Base-by-base conservation (phyloP, 106 monocot species). In the Platanthera guangdongensis region DNA sequence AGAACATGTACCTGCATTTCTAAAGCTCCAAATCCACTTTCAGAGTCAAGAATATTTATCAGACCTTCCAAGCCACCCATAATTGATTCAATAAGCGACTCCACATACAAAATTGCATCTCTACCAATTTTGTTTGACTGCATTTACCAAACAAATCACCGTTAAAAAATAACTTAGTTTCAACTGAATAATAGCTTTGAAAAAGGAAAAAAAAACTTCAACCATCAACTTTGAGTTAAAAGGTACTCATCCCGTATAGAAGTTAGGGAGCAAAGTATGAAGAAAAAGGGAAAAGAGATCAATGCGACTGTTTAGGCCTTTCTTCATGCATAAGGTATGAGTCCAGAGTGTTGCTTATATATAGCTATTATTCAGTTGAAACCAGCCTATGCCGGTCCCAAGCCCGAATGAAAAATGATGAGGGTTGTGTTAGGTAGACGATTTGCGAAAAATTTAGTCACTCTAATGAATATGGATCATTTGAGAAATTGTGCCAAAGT, bases 51-150 rank as follows among this genome's bases (percentile, higher is more conserved):
- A 77, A 99, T 99, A 84, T 99, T 99, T 52, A 99, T 85, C 18
- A 99, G 73, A 49, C 97, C 97, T 90, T 99, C 97, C 68, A 99
- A 80, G 22, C 97, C 97, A 74, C 97, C 97, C 97, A 99, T 99
- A 52, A 99, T 99, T 53, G 94, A 94, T 64, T 99, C 97, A 85
- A 99, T 90, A 15, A 94, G 85, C 52, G 97, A 94, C 75, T 99
- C 97, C 3, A 94, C 97, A 87, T 99, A 99, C 63, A 90, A 82
- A 62, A 99, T 88, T 63, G 94, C 79, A 86, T 99, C 94, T 80
- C 88, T 84, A 9, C 97, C 89, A 46, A 99, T 91, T 84, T 92
- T 94, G 76, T 82, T 94, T 21, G 90, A 45, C 97, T 93, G 78
- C 72, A 84, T 49, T 78, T 60, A 7, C 28, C 76, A 51, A 13